Base-by-base conservation (phyloP, 805 yeast genomes). In the Pichia cephalocereana region DNA sequence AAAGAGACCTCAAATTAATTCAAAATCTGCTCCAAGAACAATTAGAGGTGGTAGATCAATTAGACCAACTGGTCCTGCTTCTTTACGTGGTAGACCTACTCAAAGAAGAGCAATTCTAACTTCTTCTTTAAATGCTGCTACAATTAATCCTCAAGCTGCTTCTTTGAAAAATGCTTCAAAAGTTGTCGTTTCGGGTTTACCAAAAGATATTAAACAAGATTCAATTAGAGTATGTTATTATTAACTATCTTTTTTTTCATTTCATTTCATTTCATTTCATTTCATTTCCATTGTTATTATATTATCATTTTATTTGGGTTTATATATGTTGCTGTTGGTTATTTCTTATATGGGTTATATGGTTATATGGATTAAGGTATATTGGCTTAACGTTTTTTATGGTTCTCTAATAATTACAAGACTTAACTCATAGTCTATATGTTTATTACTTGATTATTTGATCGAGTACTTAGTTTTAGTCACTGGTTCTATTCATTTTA, bases 191-290 rank as follows among this genome's bases (percentile, higher is more conserved):
- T 54, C 63, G 18, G 64, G 64, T 40, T 57, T 65, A 66, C 93
- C 96, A 68, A 79, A 76, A 65, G 96, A 89, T 71, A 83, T 89
- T 67, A 82, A 83, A 66, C 83, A 81, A 65, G 84, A 80, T 19
- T 46, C 53, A 36, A 52, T 57, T 31, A 56, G 44, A 54, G 58
- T 55, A 55, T 47, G 58, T 52, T 46, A 38, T 45, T 38, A 17
- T 32, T 19, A 37, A 34, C n/a, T 7, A 10, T 45, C 18, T 34
- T 34, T 32, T 15, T 26, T 38, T 26, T 44, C 41, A 45, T 45
- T 18, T 41, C 27, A 18, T n/a, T 8, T 30, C 15, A 6, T 26
- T 19, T 19, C 10, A 26, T 48, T 45, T 47, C 3, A n/a, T 26
- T 40, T 23, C 26, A 23, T 23, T 23, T 23, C 26, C 26, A 23